Base-by-base conservation (phyloP, 2,329 filamentous ascomycete genomes). In the Mollisia scopiformis region DNA sequence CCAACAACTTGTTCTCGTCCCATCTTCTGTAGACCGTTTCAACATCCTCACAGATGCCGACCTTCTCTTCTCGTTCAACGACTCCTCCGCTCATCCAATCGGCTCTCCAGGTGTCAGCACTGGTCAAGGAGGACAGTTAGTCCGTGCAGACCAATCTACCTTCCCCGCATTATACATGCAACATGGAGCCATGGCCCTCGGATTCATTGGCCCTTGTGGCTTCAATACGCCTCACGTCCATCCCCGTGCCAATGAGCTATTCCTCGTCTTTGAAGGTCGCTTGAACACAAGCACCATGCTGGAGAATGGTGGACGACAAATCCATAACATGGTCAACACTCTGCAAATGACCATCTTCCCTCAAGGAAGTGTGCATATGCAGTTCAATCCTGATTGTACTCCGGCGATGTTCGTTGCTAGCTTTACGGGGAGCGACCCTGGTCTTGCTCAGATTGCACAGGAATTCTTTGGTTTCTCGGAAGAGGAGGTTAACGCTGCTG, bases 161-260 rank as follows among this genome's bases (percentile, higher is more conserved):
- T 85, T 85, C 72, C 83, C 83, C 3, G 81, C 82, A 27, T 78
- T 85, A 23, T 79, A 47, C 77, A 76, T 60, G 80, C 81, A 73
- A 28, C 25, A 16, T 4, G 27, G 47, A 2, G 31, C 49, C 11
- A 51, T 51, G 49, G 80, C 80, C 2, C 70, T 84, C 11, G 81
- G 80, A 49, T 79, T 79, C 67, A 72, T 85, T 39, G 75, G 76
- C 41, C 74, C 77, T 31, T 85, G 82, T 67, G 82, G 79, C 60
- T 80, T 85, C 72, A 83, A 82, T 76, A 83, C 79, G 6, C 80
- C 81, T 11, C 82, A 84, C 74, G 76, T 80, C 5, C 82, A 84
- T 72, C 80, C 80, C 47, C 81, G 82, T 46, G 78, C 79, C 39
- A 76, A 78, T 23, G 81, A 84, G 74, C 77, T 84, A 55, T 79